Percentiles rank a stretch among this genome's conserved stretches.
These are phyloP conservation scores for Ceratocystiopsis sp. DNA, from an alignment of 2,329 filamentous ascomycete genomes.

Conservation along the genomic window DNA sequence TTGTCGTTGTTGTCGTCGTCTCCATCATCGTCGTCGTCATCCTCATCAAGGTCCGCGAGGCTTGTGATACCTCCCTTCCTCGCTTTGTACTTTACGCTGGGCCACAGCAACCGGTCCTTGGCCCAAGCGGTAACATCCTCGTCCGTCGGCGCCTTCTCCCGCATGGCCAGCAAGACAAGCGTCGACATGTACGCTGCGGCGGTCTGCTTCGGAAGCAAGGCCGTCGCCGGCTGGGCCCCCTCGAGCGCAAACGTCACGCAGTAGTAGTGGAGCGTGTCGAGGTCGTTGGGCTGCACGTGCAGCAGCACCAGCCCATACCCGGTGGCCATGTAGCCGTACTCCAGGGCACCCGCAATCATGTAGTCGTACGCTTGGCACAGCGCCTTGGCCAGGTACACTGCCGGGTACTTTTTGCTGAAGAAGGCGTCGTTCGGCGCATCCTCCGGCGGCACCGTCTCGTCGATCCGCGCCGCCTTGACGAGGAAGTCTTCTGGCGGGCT, in stretches of 20 bases:
- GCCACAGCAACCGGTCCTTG: background rate
- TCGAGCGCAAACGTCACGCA: background rate
- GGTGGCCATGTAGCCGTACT: constrained; percentile 1
- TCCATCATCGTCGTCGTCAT: too few species aligned
- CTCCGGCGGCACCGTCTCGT: background rate
- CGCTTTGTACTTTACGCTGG: too few species aligned
- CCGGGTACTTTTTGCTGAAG: constrained; percentile 19
- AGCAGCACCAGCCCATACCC: background rate
- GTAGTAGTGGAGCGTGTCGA: background rate
- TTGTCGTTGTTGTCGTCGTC: too few species aligned
- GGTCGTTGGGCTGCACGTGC: background rate
- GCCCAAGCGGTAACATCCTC: background rate
- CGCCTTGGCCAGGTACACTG: background rate
- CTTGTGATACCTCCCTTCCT: too few species aligned
- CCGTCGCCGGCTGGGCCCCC: background rate
- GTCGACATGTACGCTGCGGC: background rate
- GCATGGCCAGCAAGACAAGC: background rate
- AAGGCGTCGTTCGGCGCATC: background rate
- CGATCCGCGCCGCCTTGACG: background rate
- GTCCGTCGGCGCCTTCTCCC: background rate
- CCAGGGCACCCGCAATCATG: background rate
- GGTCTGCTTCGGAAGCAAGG: background rate
- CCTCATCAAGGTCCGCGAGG: too few species aligned
- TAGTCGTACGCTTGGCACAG: constrained; percentile 1
- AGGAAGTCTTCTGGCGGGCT: background rate